Base-by-base conservation (phyloP, 2,329 filamentous ascomycete species). In the Anthostomella pinea region DNA sequence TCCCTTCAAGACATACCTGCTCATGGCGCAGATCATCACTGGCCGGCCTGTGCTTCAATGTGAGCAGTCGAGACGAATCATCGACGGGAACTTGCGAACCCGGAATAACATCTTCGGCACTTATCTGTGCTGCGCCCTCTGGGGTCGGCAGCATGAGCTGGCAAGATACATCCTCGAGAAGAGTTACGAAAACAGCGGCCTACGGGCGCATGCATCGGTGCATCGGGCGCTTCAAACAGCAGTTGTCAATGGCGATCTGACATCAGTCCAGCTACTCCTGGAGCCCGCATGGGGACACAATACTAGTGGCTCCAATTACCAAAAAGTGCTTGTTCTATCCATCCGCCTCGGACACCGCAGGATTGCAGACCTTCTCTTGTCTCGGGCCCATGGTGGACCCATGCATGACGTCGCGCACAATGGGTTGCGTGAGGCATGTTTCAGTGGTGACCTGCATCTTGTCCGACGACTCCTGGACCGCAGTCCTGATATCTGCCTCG, bases 391-490 rank as follows among this genome's bases (percentile, higher is more conserved):
- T n/a, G 17, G 20, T 16, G 17, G 16, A 4, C 32, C 16, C 24
- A 18, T 35, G 10, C 11, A 35, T 19, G 19, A 35, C 24, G 24
- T 35, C 13, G 20, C 32, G 3, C 32, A 35, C n/a, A 18, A 35
- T 24, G 32, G 32, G 17, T 16, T 35, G 23, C 32, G 32, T 17
- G 16, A 35, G 11, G 32, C 32, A 13, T 35, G 32, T 18, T 28
- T 14, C 24, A 35, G 28, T 20, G 32, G 32, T 8, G 23, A 35
- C 15, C 19, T 35, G 4, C 16, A n/a, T 16, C 11, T 28, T 8
- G 32, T 28, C 9, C 23, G 24, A 28, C 17, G 16, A 18, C 10
- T 35, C n/a, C 8, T 28, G 11, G 24, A 27, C 13, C 16, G 17
- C 23, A 19, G 18, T 11, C n/a, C 20, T 7, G 17, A 21, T 15